A percentile compares a stretch with the other conserved stretches of the same genome.
Conservation (phyloP, 768 basidiomycete genomes). For the Chiua virens region DNA sequence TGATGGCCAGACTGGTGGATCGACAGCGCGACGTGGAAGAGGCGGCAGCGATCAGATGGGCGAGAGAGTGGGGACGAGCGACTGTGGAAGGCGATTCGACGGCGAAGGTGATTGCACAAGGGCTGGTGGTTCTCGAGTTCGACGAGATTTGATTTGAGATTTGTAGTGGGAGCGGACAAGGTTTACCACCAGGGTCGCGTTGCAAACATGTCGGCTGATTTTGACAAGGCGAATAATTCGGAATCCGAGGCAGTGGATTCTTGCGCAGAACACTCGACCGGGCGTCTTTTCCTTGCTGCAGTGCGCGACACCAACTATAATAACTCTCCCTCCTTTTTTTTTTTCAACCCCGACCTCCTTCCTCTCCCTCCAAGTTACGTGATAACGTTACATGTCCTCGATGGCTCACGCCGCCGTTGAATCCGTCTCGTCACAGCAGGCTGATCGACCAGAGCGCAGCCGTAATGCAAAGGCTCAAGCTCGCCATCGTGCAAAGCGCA, state of each 20-base stretch:
- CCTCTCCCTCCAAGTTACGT: conserved; percentile 38
- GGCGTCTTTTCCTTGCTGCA: conserved; percentile 25
- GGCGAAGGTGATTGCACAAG: conserved; percentile 21
- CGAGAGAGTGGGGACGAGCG: not conserved
- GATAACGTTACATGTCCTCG: conserved; percentile 57
- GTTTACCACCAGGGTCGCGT: conserved; percentile 38
- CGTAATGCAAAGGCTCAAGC: conserved; percentile 89
- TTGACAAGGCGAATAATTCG: conserved; percentile 49
- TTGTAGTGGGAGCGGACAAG: conserved; percentile 25
- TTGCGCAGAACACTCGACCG: conserved; percentile 18
- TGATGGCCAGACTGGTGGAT: no score
- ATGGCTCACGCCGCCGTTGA: conserved; percentile 52
- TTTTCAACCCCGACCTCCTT: conserved; percentile 53
- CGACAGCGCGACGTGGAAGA: not conserved
- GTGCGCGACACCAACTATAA: conserved; percentile 30
- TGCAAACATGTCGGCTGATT: conserved; percentile 35
- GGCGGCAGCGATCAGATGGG: no score
- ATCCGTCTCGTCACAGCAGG: conserved; percentile 36
- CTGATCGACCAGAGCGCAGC: conserved; percentile 78
- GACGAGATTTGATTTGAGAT: conserved; percentile 35
- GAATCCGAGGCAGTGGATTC: conserved; percentile 40
- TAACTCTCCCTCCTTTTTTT: conserved; percentile 35
- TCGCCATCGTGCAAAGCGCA: conserved; percentile 86
- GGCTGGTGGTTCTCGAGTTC: conserved; percentile 20
- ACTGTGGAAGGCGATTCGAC: not conserved